phyloP scores from a whole-genome alignment of 768 basidiomycete genomes.

The Phlebiopsis flavidoalba region DNA sequence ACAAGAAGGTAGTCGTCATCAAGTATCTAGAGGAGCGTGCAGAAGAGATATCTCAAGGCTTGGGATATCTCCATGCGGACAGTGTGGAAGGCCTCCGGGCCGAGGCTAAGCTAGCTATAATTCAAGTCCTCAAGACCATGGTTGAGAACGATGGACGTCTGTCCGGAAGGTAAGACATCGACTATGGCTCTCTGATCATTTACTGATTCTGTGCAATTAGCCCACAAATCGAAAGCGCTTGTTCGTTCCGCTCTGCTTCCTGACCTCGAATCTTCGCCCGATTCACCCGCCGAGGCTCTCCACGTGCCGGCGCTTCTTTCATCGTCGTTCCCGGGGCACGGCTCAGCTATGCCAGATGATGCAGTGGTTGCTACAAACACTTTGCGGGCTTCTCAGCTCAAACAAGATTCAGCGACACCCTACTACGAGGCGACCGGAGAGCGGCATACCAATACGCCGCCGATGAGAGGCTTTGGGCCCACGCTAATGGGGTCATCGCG shows the following conservation, averaged over 20 bases:
- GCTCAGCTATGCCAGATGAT: slow-evolving; percentile 27
- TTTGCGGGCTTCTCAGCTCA: slow-evolving; percentile 58
- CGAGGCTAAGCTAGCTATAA: slow-evolving; percentile 73
- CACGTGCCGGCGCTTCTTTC: slow-evolving; percentile 12
- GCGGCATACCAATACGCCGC: slow-evolving; percentile 86
- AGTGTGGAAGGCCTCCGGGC: slow-evolving; percentile 49
- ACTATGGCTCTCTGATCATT: background rate
- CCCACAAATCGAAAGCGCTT: slow-evolving; percentile 63
- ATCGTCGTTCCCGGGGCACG: slow-evolving; percentile 18
- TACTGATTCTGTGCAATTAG: slow-evolving; percentile 27
- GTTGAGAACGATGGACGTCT: slow-evolving; percentile 87
- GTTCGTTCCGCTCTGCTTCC: slow-evolving; percentile 74
- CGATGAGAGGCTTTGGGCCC: slow-evolving; percentile 89
- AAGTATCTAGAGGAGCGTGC: slow-evolving; percentile 74
- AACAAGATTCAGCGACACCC: slow-evolving; percentile 73
- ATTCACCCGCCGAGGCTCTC: slow-evolving; percentile 11
- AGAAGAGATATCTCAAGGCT: slow-evolving; percentile 71
- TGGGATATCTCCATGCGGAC: slow-evolving; percentile 59
- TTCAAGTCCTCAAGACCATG: slow-evolving; percentile 72
- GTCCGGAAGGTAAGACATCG: slow-evolving; percentile 68
- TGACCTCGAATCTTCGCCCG: slow-evolving; percentile 28
- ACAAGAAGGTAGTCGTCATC: slow-evolving; percentile 74
- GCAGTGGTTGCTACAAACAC: slow-evolving; percentile 51
- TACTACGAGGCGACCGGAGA: slow-evolving; percentile 79
- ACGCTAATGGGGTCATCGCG: slow-evolving; percentile 90